Evolutionary conservation across 2,329 filamentous ascomycete genomes (phyloP).

Genomic region (Paraphoma chrysanthemicola): DNA sequence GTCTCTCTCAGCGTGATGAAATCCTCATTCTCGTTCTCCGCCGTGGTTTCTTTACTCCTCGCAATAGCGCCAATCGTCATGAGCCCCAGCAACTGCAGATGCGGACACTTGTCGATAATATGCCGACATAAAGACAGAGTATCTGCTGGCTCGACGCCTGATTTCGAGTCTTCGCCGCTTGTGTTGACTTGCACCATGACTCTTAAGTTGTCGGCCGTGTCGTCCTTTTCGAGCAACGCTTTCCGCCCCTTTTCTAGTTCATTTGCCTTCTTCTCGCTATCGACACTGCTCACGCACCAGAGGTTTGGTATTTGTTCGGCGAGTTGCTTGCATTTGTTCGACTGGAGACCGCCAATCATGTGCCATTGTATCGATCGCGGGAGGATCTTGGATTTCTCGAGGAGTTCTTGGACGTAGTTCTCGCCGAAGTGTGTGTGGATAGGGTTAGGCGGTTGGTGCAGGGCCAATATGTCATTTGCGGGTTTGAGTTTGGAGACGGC

Average conservation of each 20-base stretch:
- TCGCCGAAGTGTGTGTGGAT: slow-evolving; percentile 85
- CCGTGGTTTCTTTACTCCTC: slow-evolving; percentile 72
- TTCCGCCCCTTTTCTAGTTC: slow-evolving; percentile 79
- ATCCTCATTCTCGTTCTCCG: slow-evolving; percentile 89
- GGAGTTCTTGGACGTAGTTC: slow-evolving; percentile 85
- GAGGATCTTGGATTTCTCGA: slow-evolving; percentile 82
- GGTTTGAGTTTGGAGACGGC: slow-evolving; percentile 98
- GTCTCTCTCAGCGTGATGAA: slow-evolving; percentile 74
- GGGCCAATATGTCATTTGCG: slow-evolving; percentile 84
- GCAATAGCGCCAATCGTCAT: slow-evolving; percentile 99
- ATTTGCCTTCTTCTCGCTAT: slow-evolving; percentile 84
- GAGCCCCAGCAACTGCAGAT: slow-evolving; percentile 77
- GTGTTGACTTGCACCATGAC: slow-evolving; percentile 97
- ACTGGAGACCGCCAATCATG: slow-evolving; percentile 94
- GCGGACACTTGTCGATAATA: slow-evolving; percentile 73
- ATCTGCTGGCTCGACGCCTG: slow-evolving; percentile 74
- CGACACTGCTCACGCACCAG: slow-evolving; percentile 90
- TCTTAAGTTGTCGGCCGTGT: slow-evolving; percentile 59
- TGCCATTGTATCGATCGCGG: slow-evolving; percentile 86
- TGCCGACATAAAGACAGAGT: slow-evolving; percentile 72
- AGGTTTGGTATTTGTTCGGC: slow-evolving; percentile 85
- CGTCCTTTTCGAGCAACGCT: slow-evolving; percentile 54
- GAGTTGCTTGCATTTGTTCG: slow-evolving; percentile 88
- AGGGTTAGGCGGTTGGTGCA: slow-evolving; percentile 65
- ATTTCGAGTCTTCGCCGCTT: slow-evolving; percentile 84